Base-by-base conservation (phyloP, 2,329 filamentous ascomycete species). In the Diaporthe helianthi region DNA sequence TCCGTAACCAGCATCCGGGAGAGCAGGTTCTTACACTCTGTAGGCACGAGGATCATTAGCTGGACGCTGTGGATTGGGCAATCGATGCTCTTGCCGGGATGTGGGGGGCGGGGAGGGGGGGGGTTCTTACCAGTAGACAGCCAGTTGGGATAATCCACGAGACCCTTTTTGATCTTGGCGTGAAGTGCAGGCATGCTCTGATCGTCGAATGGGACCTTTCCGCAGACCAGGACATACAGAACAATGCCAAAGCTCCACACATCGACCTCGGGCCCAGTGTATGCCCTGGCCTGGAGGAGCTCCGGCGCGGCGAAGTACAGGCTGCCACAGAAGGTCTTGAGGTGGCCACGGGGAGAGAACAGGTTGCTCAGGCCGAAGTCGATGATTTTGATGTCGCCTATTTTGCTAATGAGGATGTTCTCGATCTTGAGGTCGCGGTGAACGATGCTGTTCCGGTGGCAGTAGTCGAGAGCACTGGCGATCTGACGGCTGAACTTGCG, bases 241-340 rank as follows among this genome's bases (percentile, higher is more conserved):
- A 99, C 96, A 75, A 99, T 98, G 26, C 96, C 96, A 80, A 98
- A 98, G 82, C 96, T 98, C 96, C 96, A 99, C 1, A 98, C 89
- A 77, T 99, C 96, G 33, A 99, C 96, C 78, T 99, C 96, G 0
- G 96, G 96, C 0, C 96, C 96, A 1, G 93, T 97, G 77, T 99
- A 99, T 69, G 94, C 93, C 76, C 93, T 92, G 44, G 96, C 96
- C 78, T 98, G 95, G 58, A 99, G 85, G 63, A 99, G 84, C 79
- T 99, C 96, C 0, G 96, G 96, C 1, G 96, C 96, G 33, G 96
- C 96, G 82, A 99, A 99, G 79, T 99, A 99, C 46, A 99, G 84
- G 84, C 94, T 98, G 55, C 96, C 96, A 76, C 96, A 99, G 77
- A 98, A 99, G 0, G 96, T 99, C 82, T 97, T 98, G 69, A 98